Evolutionary conservation across 129 eudicot genomes (phyloP).

Genomic region (Lonicera japonica): DNA sequence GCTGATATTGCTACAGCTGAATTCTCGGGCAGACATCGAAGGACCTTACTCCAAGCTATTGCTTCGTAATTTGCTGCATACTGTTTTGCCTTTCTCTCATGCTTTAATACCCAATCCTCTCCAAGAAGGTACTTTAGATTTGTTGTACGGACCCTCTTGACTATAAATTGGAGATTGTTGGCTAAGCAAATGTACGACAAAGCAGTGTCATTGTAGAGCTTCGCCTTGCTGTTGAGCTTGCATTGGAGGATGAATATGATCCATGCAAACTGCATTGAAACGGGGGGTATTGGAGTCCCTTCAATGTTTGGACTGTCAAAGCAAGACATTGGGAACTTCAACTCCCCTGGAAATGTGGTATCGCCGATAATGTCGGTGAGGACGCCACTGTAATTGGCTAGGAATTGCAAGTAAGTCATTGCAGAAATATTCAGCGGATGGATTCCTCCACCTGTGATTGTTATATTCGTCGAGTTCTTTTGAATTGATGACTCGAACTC

Average conservation of each 20-base stretch:
- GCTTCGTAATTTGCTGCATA: constrained; percentile 21
- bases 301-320: constrained; percentile 1
- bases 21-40: constrained; percentile 6
- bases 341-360: not conserved
- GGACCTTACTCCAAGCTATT: constrained; percentile 21
- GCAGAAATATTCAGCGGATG: constrained; percentile 20
- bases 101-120: constrained; percentile 18
- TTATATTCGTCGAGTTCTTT: constrained; percentile 8
- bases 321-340: constrained; percentile 11
- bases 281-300: constrained; percentile 2
- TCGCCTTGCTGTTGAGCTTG: constrained; percentile 27
- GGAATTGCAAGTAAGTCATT: constrained; percentile 5
- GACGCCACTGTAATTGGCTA: constrained; percentile 15
- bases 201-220: constrained; percentile 21
- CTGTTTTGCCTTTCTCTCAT: constrained; percentile 16
- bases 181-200: constrained; percentile 27
- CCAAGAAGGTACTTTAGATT: constrained; percentile 19
- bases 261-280: constrained; percentile 17
- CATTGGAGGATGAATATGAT: constrained; percentile 29
- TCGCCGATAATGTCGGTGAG: constrained; percentile 16
- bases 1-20: not conserved
- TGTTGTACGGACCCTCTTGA: constrained; percentile 10
- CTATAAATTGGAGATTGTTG: constrained; percentile 24
- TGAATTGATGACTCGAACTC: constrained; percentile 22
- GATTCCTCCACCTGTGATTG: constrained; percentile 18